Base-by-base conservation (phyloP, 306 rosid genomes). In the Mimosa bimucronata region DNA sequence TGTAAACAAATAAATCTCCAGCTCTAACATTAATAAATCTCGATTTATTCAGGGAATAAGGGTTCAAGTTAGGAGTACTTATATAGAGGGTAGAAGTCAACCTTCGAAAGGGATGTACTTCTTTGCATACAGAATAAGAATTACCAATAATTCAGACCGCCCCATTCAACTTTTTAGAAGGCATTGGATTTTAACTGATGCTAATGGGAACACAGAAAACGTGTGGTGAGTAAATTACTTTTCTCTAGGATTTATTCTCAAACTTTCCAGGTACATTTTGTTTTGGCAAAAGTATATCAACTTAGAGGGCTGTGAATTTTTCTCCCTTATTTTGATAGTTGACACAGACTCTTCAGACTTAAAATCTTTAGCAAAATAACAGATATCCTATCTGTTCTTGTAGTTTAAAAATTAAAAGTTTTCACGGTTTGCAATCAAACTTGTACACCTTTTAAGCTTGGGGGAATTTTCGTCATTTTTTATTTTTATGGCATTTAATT, bases 121-220 rank as follows among this genome's bases (percentile, higher is more conserved):
- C 77, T 94, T 89, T 88, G 92, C 91, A 12, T 94, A 85, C 50
- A 87, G 84, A 84, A 87, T 91, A 79, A 84, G 85, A 83, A 84
- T 94, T 34, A 90, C 94, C 81, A 91, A 94, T 84, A 90, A 86
- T 73, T 90, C 95, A 19, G 86, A 84, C 15, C 87, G 87, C 45
- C 80, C 96, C 16, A 87, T 90, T 78, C 98, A 94, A 73, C 97
- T 92, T 81, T 89, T 94, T 42, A 87, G 94, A 90, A 91, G 94
- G 77, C 98, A 94, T 79, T 94, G 98, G 97, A 89, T 91, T 81
- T 71, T 89, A 73, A 85, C 91, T 45, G 94, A 94, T 89, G 91
- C 88, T 55, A 87, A 91, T 81, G 94, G 91, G 30, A 89, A 88
- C 84, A 83, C 85, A 42, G 97, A 94, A 87, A 91, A 88, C 85